Percentiles rank a stretch among this genome's conserved stretches.
Conservation (phyloP, 164 flowering plant genomes). For the Annona squamosa region DNA sequence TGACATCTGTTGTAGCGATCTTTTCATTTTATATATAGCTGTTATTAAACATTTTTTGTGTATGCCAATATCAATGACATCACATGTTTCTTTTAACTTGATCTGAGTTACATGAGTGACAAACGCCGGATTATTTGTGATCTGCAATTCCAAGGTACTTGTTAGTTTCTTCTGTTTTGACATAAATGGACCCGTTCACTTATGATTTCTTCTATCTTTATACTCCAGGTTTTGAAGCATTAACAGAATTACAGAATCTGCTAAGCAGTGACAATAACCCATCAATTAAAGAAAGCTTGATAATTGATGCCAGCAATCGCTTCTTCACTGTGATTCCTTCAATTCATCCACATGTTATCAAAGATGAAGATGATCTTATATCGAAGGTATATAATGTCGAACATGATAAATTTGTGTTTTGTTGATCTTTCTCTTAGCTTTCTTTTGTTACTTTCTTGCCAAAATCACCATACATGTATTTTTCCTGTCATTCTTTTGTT, state of each 20-base stretch:
- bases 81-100: background rate
- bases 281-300: constrained; percentile 62
- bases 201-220: no score
- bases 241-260: constrained; percentile 87
- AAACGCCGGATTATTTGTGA: background rate
- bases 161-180: background rate
- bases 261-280: constrained; percentile 31
- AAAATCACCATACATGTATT: background rate
- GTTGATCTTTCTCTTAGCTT: background rate
- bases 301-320: constrained; percentile 87
- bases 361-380: constrained; percentile 74
- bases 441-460: background rate
- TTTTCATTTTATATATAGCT: no score
- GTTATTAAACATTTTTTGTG: background rate
- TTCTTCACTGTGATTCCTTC: constrained; percentile 96
- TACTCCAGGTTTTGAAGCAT: constrained; percentile 81
- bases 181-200: no score
- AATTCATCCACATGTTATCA: constrained; percentile 85
- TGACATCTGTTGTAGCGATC: no score
- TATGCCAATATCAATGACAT: background rate
- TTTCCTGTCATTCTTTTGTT: background rate
- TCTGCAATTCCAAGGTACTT: no score
- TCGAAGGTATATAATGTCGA: constrained; percentile 56
- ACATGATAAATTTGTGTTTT: background rate
- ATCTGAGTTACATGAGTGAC: background rate